Percentiles rank a stretch among this genome's conserved stretches.
phyloP scores from a whole-genome alignment of 768 basidiomycete species.

The Mycena metata region DNA sequence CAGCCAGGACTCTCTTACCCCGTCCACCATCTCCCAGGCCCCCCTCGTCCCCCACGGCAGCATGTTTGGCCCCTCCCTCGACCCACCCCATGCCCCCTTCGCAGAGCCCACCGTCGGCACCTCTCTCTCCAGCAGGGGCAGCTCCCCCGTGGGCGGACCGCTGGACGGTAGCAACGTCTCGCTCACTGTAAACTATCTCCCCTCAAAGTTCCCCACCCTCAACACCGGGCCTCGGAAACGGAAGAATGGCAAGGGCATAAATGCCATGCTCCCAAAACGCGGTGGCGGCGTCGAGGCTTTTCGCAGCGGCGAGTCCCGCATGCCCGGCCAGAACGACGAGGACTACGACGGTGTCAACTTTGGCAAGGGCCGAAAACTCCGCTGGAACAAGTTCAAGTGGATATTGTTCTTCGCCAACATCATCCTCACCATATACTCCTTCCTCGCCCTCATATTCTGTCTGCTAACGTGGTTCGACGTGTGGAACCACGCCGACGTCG shows the following conservation, averaged over 20 bases:
- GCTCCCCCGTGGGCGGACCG: slow-evolving; percentile 36
- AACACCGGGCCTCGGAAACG: slow-evolving; percentile 57
- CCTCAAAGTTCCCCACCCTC: slow-evolving; percentile 77
- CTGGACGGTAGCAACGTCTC: slow-evolving; percentile 45
- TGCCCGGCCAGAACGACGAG: slow-evolving; percentile 65
- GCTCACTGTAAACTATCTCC: slow-evolving; percentile 81
- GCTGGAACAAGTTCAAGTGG: slow-evolving; percentile 93
- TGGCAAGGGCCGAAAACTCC: slow-evolving; percentile 59
- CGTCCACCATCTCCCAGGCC: slow-evolving; percentile 62
- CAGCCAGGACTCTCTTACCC: slow-evolving; percentile 52
- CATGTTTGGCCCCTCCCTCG: slow-evolving; percentile 49
- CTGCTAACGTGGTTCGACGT: slow-evolving; percentile 86
- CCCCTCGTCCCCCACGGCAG: slow-evolving; percentile 63
- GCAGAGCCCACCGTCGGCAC: slow-evolving; percentile 31
- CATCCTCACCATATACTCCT: slow-evolving; percentile 69
- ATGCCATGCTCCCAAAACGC: slow-evolving; percentile 63
- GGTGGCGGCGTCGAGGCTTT: slow-evolving; percentile 83
- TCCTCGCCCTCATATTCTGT: slow-evolving; percentile 72
- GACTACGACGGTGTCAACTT: slow-evolving; percentile 65
- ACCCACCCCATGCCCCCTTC: slow-evolving; percentile 53
- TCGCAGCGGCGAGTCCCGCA: slow-evolving; percentile 63
- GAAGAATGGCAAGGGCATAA: slow-evolving; percentile 49
- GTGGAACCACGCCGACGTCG: slow-evolving; percentile 75
- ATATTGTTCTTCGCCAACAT: slow-evolving; percentile 75
- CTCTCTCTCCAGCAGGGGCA: slow-evolving; percentile 40